These are phyloP conservation scores for Alternaria arbusti DNA, from an alignment of 2,329 filamentous ascomycete species.

Conservation along the genomic window DNA sequence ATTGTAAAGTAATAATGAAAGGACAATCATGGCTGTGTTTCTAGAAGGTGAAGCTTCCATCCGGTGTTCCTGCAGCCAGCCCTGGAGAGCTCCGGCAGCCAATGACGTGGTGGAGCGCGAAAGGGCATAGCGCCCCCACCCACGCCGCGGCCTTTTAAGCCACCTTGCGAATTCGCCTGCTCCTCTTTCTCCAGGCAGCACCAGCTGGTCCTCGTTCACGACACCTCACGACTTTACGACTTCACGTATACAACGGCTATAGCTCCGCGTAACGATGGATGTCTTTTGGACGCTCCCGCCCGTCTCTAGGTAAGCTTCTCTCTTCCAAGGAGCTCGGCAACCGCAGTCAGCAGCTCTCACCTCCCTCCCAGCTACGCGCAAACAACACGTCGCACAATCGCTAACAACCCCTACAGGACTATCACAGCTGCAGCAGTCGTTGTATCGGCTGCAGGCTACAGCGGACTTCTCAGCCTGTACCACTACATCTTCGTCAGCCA, in stretches of 20 bases:
- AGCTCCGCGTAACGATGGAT: conserved; percentile 56
- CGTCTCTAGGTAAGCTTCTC: conserved; percentile 65
- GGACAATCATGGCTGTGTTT: background rate
- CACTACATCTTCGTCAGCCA: conserved; percentile 63
- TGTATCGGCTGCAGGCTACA: conserved; percentile 67
- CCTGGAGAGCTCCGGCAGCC: background rate
- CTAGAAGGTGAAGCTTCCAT: too few relatives aligned
- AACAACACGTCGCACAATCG: conserved; percentile 16
- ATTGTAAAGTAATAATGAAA: background rate
- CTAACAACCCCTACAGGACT: conserved; percentile 66
- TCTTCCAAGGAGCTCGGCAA: background rate
- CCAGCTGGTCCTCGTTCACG: conserved; percentile 40
- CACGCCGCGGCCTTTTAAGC: conserved; percentile 17
- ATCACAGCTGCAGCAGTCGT: conserved; percentile 69
- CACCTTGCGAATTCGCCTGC: conserved; percentile 22
- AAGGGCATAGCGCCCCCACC: conserved; percentile 13
- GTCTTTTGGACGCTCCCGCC: conserved; percentile 70
- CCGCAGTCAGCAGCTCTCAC: background rate
- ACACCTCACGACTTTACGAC: conserved; percentile 3
- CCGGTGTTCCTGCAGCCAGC: background rate
- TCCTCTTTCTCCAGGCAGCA: conserved; percentile 42
- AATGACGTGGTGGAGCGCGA: conserved; percentile 10
- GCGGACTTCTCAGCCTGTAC: conserved; percentile 59
- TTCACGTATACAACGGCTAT: conserved; percentile 25
- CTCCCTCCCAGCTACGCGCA: background rate